Evolutionary conservation across 192 early-diverging fungal genomes (phyloP).

Genomic region (Lobulomyces angularis): DNA sequence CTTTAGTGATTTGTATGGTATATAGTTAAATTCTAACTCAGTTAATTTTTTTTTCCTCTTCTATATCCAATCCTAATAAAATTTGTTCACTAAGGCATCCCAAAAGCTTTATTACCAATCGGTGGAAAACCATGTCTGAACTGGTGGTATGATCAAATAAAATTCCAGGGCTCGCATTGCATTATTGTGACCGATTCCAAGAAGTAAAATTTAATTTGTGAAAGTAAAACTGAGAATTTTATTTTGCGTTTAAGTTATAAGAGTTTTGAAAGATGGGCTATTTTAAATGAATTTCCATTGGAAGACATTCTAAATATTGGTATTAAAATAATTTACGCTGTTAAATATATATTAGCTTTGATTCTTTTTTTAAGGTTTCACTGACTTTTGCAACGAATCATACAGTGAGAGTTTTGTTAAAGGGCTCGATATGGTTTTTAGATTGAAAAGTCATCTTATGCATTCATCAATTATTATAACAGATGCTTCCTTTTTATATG

Average conservation of each 20-base stretch:
- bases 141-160: conserved; percentile 15
- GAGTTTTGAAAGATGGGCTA: conserved; percentile 19
- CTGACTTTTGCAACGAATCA: no score
- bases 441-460: conserved; percentile 4
- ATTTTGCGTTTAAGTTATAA: conserved; percentile 16
- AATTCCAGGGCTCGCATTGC: background rate
- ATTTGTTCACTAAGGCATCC: conserved; percentile 20
- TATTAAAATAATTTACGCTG: no score
- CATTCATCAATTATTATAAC: conserved; percentile 4
- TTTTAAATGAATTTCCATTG: conserved; percentile 12
- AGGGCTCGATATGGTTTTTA: conserved; percentile 10
- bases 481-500: conserved; percentile 7
- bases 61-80: no score
- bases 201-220: conserved; percentile 13
- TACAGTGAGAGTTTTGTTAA: no score
- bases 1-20: no score
- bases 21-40: no score
- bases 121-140: conserved; percentile 20
- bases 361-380: no score
- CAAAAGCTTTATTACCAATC: conserved; percentile 23
- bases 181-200: conserved; percentile 20
- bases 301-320: conserved; percentile 19
- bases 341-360: no score
- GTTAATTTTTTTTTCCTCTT: no score
- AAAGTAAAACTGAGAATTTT: background rate